phyloP scores from a whole-genome alignment of 208 protist genomes.

The Trypanosoma congolense region DNA sequence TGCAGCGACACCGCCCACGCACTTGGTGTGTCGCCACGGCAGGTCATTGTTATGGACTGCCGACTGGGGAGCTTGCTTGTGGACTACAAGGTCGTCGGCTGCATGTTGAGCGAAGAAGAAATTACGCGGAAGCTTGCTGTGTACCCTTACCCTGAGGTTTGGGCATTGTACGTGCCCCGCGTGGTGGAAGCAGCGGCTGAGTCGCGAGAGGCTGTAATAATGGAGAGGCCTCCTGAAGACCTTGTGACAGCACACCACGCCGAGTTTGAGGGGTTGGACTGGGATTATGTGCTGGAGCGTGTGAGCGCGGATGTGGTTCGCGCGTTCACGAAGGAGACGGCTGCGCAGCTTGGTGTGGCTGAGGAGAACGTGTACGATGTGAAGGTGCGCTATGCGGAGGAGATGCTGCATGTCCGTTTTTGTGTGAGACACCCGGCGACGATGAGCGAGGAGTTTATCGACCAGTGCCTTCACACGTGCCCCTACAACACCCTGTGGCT shows the following conservation, averaged over 20 bases:
- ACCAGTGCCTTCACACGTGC: constrained; percentile 3
- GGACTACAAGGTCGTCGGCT: not conserved
- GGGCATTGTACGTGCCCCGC: not conserved
- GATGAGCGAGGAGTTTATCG: not conserved
- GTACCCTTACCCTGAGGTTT: constrained; percentile 1
- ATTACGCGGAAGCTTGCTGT: not conserved
- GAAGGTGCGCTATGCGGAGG: not conserved
- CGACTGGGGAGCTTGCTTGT: constrained; percentile 1
- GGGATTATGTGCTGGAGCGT: too few species aligned
- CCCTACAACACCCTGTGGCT: not conserved
- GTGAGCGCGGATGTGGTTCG: too few species aligned
- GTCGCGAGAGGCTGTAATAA: not conserved
- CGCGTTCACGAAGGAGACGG: too few species aligned
- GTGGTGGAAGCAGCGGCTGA: too few species aligned
- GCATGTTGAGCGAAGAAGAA: constrained; percentile 1
- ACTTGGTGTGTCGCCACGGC: not conserved
- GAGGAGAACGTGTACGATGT: too few species aligned
- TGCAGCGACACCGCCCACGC: constrained; percentile 1
- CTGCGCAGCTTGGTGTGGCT: too few species aligned
- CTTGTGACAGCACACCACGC: constrained; percentile 6
- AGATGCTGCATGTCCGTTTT: not conserved
- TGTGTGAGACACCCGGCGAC: not conserved
- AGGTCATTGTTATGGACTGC: not conserved
- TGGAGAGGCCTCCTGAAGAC: constrained; percentile 9
- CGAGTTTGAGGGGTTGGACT: constrained; percentile 15